Percentiles rank a stretch among this genome's conserved stretches.
These are phyloP conservation scores for Phytophthora ohioensis DNA, from an alignment of 352 stramenopile genomes.

Conservation along the genomic window DNA sequence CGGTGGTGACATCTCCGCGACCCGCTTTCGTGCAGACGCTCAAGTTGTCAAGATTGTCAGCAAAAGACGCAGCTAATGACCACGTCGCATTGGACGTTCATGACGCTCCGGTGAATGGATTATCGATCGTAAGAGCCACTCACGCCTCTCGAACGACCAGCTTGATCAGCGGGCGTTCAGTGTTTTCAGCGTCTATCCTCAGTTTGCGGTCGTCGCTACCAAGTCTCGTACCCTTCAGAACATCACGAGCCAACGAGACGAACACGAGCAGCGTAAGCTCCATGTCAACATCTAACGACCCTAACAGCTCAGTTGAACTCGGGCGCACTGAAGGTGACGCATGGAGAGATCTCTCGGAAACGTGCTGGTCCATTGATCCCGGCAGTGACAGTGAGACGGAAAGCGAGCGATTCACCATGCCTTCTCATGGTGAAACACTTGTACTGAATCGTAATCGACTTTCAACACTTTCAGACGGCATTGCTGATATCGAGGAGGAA, in stretches of 20 bases:
- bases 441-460: constrained; percentile 21
- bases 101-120: constrained; percentile 1
- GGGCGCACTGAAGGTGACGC: constrained; percentile 7
- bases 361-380: constrained; percentile 47
- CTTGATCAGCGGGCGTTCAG: constrained; percentile 26
- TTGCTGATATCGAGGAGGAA: constrained; percentile 22
- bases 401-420: constrained; percentile 17
- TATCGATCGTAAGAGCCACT: not conserved
- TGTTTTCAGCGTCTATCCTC: constrained; percentile 31
- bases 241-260: constrained; percentile 10
- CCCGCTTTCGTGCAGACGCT: constrained; percentile 27
- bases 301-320: constrained; percentile 4
- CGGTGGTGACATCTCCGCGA: constrained; percentile 22
- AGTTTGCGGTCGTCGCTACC: constrained; percentile 24
- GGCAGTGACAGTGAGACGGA: constrained; percentile 42
- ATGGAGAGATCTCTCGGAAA: constrained; percentile 41
- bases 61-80: constrained; percentile 3
- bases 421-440: not conserved
- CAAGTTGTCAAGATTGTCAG: constrained; percentile 24
- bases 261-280: not conserved
- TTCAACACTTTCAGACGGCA: constrained; percentile 29
- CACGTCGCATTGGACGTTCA: constrained; percentile 19
- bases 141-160: constrained; percentile 18
- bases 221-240: constrained; percentile 11
- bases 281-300: constrained; percentile 7